phyloP scores from a whole-genome alignment of 208 protist species.

The Acanthamoeba castellanii region DNA sequence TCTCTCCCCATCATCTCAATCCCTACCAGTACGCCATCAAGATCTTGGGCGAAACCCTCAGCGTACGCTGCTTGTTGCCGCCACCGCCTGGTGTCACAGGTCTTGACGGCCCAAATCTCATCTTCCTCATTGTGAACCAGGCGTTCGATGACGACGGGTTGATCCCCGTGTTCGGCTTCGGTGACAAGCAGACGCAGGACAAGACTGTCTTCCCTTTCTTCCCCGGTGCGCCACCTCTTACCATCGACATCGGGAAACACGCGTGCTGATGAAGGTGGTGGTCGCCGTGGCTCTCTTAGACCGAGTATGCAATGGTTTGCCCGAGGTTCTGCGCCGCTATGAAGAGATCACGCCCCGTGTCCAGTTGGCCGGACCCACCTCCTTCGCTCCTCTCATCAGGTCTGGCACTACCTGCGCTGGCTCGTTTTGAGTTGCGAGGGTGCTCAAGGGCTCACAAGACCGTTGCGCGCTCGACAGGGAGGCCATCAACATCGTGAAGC shows the following conservation, averaged over 20 bases:
- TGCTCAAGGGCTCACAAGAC: no score
- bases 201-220: constrained; percentile 87
- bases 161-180: constrained; percentile 81
- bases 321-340: constrained; percentile 80
- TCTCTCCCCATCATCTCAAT: constrained; percentile 77
- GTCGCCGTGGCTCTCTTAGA: no score
- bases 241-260: background rate
- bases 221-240: background rate
- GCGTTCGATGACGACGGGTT: constrained; percentile 88
- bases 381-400: constrained; percentile 87
- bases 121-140: background rate
- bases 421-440: background rate
- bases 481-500: constrained; percentile 85
- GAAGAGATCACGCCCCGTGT: constrained; percentile 84
- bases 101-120: background rate
- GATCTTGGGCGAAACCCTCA: constrained; percentile 86
- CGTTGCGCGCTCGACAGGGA: background rate
- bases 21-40: constrained; percentile 88
- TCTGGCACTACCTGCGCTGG: background rate
- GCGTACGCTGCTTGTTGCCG: background rate
- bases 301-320: constrained; percentile 64
- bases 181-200: constrained; percentile 83
- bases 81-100: background rate
- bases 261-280: background rate
- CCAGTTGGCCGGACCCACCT: constrained; percentile 85